Conservation (phyloP, 345 rosid genomes). For the Arabidopsis arenosa region DNA sequence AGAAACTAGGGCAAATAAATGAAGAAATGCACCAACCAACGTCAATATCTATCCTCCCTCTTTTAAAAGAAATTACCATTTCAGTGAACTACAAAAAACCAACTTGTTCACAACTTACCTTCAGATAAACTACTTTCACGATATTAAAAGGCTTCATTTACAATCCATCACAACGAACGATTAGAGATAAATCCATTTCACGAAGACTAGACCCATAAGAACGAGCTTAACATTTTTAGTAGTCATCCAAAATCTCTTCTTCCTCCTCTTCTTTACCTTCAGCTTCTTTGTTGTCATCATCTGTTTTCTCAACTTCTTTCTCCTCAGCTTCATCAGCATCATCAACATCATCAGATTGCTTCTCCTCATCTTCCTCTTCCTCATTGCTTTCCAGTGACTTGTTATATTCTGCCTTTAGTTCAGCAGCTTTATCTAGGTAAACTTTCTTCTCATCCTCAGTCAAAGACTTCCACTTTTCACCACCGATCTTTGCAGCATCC, state of each 20-base stretch:
- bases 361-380: conserved; percentile 46
- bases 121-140: too few relatives aligned
- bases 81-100: neutral
- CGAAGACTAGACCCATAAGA: conserved; percentile 4
- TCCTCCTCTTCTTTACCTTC: conserved; percentile 47
- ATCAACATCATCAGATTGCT: conserved; percentile 26
- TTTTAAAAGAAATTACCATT: neutral
- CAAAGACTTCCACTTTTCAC: conserved; percentile 84
- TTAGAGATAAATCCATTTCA: neutral
- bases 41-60: too few relatives aligned
- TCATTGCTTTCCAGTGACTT: conserved; percentile 55
- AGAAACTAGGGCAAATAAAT: too few relatives aligned
- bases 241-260: conserved; percentile 53
- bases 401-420: conserved; percentile 66
- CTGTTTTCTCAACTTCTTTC: neutral
- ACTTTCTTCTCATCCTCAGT: conserved; percentile 87
- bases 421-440: conserved; percentile 71
- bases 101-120: too few relatives aligned
- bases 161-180: conserved; percentile 24
- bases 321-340: conserved; percentile 31
- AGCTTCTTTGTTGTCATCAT: neutral
- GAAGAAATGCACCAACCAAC: too few relatives aligned
- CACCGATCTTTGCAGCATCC: conserved; percentile 83
- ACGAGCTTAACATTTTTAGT: conserved; percentile 20
- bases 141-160: too few relatives aligned